Percentiles rank a stretch among this genome's conserved stretches.
Conservation (phyloP, 2,329 filamentous ascomycete species). For the Pseudodiploospora longispora region DNA sequence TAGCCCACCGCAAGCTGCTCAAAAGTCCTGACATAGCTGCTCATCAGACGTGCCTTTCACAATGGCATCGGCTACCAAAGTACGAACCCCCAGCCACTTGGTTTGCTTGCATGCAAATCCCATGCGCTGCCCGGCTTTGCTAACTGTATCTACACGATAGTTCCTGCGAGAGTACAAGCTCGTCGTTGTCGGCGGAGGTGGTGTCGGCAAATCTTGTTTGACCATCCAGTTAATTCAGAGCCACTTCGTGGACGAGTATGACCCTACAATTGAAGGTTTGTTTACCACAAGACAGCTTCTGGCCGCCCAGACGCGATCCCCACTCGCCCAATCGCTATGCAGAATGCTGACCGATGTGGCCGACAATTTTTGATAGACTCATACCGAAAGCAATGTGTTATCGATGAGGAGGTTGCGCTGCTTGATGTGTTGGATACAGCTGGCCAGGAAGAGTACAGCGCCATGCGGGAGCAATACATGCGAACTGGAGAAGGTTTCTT, state of each 20-base stretch:
- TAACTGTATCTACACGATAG: conserved; percentile 32
- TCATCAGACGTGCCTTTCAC: conserved; percentile 8
- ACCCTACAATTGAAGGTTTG: conserved; percentile 96
- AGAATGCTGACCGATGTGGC: too few species aligned
- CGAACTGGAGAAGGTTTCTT: conserved; percentile 96
- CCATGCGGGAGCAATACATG: conserved; percentile 99
- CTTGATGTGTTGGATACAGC: conserved; percentile 98
- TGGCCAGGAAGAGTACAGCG: conserved; percentile 97
- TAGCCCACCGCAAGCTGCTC: background rate
- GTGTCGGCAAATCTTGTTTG: conserved; percentile 97
- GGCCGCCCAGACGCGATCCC: background rate
- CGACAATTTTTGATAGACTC: conserved; percentile 56
- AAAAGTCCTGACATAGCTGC: conserved; percentile 2
- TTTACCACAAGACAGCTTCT: conserved; percentile 9
- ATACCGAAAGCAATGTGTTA: conserved; percentile 99
- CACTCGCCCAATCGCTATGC: background rate
- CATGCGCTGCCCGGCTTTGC: conserved; percentile 7
- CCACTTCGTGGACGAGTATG: conserved; percentile 99
- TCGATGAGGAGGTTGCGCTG: conserved; percentile 95
- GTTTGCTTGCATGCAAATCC: background rate
- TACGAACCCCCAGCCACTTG: conserved; percentile 8
- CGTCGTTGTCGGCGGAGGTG: conserved; percentile 95
- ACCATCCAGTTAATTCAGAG: conserved; percentile 94
- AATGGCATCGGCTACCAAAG: conserved; percentile 30
- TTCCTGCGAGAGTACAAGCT: conserved; percentile 90